Evolutionary conservation across 139 green algal genomes (phyloP), one percentile per base, ranked within the genome.

Genomic region (Chloropicon primus): DNA sequence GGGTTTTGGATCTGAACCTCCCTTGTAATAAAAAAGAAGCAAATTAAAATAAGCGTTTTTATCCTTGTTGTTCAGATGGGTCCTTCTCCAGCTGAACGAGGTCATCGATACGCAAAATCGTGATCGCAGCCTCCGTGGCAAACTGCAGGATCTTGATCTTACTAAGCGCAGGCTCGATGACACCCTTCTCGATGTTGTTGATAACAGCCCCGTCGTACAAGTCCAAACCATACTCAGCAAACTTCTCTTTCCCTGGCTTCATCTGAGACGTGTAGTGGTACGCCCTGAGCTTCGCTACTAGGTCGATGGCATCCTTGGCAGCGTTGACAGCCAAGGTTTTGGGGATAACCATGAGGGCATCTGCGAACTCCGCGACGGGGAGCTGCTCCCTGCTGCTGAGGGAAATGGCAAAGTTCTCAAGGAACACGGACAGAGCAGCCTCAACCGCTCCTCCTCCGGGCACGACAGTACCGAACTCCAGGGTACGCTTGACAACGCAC

Each of bases 121-220:
- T 99, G 85, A 99, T 96, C 28, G 96, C 95, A 1, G 96, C 96
- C 88, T 99, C 96, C 0, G 96, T 98, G 0, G 96, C 96, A 91
- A 99, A 99, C 91, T 98, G 89, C 82, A 87, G 21, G 80, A 97
- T 96, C 80, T 99, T 99, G 53, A 92, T 76, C 83, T 99, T 99
- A 80, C 81, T 89, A 73, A 98, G 86, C 2, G 90, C 87, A 0
- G 96, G 94, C 88, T 99, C 96, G 54, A 99, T 84, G 77, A 99
- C 96, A 0, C 96, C 96, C 22, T 87, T 89, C 77, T 94, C 89
- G 71, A 99, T 83, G 75, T 96, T 98, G 86, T 99, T 93, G 83
- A 76, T 27, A 90, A 71, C 62, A 89, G 84, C 73, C 80, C 74
- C 77, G 92, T 92, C 22, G 21, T 92, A 80, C 77, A 96, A 80